Evolutionary conservation across 257 asterid genomes (phyloP).

Genomic region (Paulownia fortunei): DNA sequence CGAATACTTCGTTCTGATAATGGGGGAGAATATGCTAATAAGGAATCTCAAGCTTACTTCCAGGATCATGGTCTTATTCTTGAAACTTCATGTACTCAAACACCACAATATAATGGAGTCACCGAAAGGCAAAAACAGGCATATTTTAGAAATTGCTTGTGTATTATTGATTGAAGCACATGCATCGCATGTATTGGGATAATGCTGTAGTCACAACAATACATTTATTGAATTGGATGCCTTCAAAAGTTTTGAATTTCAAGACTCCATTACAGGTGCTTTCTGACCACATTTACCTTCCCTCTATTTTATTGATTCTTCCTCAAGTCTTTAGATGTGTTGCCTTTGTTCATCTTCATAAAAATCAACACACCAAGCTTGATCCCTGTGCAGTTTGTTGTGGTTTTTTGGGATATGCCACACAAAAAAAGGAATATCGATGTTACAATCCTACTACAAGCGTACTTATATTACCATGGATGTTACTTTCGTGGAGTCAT

Average conservation of each 20-base stretch:
- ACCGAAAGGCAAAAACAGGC: not conserved
- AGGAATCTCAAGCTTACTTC: not conserved
- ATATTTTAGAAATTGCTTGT: not conserved
- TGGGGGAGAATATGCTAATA: slow-evolving; percentile 5
- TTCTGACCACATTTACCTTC: not conserved
- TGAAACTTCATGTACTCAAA: not conserved
- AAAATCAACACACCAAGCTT: slow-evolving; percentile 6
- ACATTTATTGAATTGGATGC: not conserved
- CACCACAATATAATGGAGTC: not conserved
- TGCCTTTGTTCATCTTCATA: slow-evolving; percentile 6
- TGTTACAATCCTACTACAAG: slow-evolving; percentile 6
- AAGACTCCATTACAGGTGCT: not conserved
- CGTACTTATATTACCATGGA: not conserved
- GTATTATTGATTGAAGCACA: not conserved
- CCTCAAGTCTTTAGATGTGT: slow-evolving; percentile 27
- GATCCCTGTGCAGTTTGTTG: slow-evolving; percentile 19
- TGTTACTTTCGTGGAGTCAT: not conserved
- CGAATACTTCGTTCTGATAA: not conserved
- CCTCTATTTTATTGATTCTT: not conserved
- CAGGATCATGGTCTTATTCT: not conserved
- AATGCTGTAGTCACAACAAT: not conserved
- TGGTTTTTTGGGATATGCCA: slow-evolving; percentile 17
- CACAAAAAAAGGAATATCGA: slow-evolving; percentile 8
- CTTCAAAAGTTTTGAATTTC: not conserved
- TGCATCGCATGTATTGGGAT: not conserved